phyloP scores from a whole-genome alignment of 257 asterid genomes.

The Capsicum chinense region DNA sequence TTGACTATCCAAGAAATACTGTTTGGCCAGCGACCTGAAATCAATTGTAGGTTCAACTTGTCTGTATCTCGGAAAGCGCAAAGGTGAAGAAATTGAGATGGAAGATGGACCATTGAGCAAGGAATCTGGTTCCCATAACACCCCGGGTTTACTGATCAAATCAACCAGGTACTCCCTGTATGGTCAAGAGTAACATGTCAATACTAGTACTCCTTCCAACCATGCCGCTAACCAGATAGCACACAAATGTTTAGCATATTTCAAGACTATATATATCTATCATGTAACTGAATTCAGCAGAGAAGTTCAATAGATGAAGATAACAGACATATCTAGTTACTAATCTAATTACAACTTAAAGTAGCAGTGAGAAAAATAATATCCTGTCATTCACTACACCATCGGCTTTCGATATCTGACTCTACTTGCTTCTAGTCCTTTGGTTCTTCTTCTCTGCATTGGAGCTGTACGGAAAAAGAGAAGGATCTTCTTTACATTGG shows the following conservation, averaged over 20 bases:
- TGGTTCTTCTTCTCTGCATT: slow-evolving; percentile 27
- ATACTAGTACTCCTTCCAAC: not conserved
- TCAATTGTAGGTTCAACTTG: slow-evolving; percentile 70
- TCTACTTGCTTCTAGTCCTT: slow-evolving; percentile 4
- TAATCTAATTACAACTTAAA: slow-evolving; percentile 18
- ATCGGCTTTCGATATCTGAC: slow-evolving; percentile 19
- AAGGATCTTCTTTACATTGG: slow-evolving; percentile 1
- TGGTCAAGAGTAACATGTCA: slow-evolving; percentile 31
- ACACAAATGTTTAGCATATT: not conserved
- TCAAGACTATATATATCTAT: not conserved
- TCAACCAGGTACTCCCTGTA: slow-evolving; percentile 94
- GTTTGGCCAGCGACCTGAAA: slow-evolving; percentile 86
- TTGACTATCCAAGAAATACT: slow-evolving; percentile 74
- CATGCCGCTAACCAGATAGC: slow-evolving; percentile 9
- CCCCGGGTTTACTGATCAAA: slow-evolving; percentile 83
- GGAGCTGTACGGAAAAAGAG: not conserved
- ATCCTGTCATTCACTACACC: slow-evolving; percentile 4
- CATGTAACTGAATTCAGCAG: slow-evolving; percentile 18
- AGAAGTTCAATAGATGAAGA: slow-evolving; percentile 8
- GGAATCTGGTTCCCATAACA: slow-evolving; percentile 84
- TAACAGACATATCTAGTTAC: not conserved
- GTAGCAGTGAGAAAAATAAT: not conserved
- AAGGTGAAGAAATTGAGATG: slow-evolving; percentile 85
- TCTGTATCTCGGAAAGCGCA: slow-evolving; percentile 83
- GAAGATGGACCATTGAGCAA: slow-evolving; percentile 92